phyloP scores from a whole-genome alignment of 768 basidiomycete genomes.

The Daedaleopsis sinensis region DNA sequence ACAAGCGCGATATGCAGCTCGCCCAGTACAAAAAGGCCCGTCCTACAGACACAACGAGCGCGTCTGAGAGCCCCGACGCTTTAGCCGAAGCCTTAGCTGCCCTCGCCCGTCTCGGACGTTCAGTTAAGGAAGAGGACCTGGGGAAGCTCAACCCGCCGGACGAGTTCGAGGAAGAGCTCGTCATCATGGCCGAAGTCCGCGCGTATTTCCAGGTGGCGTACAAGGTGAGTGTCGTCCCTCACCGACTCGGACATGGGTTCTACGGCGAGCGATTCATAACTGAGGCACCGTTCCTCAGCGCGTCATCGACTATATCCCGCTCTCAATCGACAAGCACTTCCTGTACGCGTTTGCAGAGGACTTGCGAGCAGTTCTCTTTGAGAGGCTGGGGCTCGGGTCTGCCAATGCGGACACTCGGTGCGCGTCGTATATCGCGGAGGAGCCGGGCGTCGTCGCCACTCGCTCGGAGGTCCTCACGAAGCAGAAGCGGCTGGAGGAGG shows the following conservation, averaged over 20 bases:
- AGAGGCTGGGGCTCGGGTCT: slow-evolving; percentile 27
- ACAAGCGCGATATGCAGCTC: slow-evolving; percentile 38
- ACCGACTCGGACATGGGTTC: no score
- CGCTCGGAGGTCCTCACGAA: slow-evolving; percentile 29
- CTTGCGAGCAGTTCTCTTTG: slow-evolving; percentile 28
- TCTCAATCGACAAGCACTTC: slow-evolving; percentile 50
- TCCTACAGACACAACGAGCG: no score
- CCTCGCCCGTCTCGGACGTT: no score
- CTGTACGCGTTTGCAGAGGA: slow-evolving; percentile 34
- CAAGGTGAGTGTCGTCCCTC: slow-evolving; percentile 9
- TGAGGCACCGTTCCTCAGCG: slow-evolving; percentile 30
- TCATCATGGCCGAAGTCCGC: slow-evolving; percentile 71
- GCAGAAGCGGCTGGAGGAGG: slow-evolving; percentile 27
- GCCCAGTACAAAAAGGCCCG: slow-evolving; percentile 40
- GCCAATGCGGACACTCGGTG: slow-evolving; percentile 22
- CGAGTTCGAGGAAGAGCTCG: slow-evolving; percentile 54
- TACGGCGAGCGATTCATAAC: no score
- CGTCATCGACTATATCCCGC: slow-evolving; percentile 45
- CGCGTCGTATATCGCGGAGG: slow-evolving; percentile 32
- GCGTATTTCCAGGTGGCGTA: slow-evolving; percentile 72
- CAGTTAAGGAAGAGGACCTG: slow-evolving; percentile 14
- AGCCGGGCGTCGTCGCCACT: slow-evolving; percentile 25
- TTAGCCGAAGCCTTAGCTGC: no score
- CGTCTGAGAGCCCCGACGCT: no score
- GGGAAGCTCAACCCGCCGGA: slow-evolving; percentile 38